These are phyloP conservation scores for Hyphopichia fennica DNA, from an alignment of 1,139 yeast genomes.

Conservation along the genomic window DNA sequence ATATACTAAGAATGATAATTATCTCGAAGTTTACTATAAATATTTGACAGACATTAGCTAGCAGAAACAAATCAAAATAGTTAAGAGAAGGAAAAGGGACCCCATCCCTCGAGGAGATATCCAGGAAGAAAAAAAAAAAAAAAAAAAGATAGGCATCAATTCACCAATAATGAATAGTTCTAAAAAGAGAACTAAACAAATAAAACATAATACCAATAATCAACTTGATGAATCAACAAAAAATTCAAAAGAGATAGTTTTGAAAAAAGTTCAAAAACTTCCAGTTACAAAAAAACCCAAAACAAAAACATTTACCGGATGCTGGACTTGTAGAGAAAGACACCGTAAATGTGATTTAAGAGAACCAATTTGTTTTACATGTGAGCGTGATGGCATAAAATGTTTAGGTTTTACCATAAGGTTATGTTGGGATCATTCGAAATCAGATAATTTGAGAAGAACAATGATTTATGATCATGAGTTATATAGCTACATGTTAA, in stretches of 20 bases:
- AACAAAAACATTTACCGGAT: conserved; percentile 14
- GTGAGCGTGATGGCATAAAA: conserved; percentile 2
- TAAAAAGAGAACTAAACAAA: neutral
- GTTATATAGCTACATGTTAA: neutral
- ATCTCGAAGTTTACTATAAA: too few relatives aligned
- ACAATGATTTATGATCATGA: conserved; percentile 3
- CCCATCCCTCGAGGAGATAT: too few relatives aligned
- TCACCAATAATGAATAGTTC: neutral
- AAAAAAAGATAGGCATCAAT: too few relatives aligned
- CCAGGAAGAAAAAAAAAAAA: too few relatives aligned
- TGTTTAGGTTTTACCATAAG: conserved; percentile 3
- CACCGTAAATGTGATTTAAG: conserved; percentile 22
- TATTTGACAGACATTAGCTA: too few relatives aligned
- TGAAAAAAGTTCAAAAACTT: neutral
- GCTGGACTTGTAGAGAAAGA: conserved; percentile 19
- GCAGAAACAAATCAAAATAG: too few relatives aligned
- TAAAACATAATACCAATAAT: too few relatives aligned
- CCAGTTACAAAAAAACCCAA: neutral
- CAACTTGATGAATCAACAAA: neutral
- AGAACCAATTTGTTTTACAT: conserved; percentile 15
- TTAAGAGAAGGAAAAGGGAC: too few relatives aligned
- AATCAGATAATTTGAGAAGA: conserved; percentile 5
- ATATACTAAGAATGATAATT: too few relatives aligned
- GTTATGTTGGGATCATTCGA: conserved; percentile 3
- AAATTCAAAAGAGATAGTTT: neutral